These are phyloP conservation scores for Coemansia sp. DNA, from an alignment of 192 early-diverging fungal genomes.

Conservation along the genomic window DNA sequence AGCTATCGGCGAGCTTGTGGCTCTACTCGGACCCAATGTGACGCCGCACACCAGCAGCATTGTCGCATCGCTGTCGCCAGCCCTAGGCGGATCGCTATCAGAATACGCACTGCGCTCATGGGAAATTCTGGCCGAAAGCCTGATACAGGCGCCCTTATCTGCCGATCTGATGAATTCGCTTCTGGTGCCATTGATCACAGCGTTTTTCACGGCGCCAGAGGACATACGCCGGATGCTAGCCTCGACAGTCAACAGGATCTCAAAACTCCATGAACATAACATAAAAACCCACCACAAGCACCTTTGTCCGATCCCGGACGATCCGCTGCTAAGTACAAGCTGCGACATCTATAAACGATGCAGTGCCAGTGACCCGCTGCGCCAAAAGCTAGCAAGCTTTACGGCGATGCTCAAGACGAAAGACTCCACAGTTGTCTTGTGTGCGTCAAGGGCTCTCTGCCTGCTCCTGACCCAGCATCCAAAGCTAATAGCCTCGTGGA, in stretches of 20 bases:
- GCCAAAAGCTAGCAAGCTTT: constrained; percentile 18
- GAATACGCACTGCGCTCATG: constrained; percentile 29
- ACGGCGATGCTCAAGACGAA: constrained; percentile 31
- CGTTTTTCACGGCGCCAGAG: constrained; percentile 18
- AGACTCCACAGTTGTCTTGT: constrained; percentile 39
- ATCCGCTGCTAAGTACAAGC: constrained; percentile 37
- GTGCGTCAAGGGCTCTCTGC: constrained; percentile 37
- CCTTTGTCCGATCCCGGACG: constrained; percentile 47
- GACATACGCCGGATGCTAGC: constrained; percentile 15
- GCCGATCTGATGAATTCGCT: constrained; percentile 48
- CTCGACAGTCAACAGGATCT: constrained; percentile 22
- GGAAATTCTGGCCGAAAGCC: constrained; percentile 35
- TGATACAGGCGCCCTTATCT: constrained; percentile 18
- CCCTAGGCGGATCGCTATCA: constrained; percentile 25
- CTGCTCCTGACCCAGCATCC: constrained; percentile 22
- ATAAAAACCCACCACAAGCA: constrained; percentile 16
- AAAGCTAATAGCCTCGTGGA: constrained; percentile 31
- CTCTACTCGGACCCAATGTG: constrained; percentile 26
- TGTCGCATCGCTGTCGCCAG: constrained; percentile 42
- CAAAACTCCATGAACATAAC: constrained; percentile 15
- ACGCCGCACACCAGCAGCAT: constrained; percentile 39
- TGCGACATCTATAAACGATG: constrained; percentile 16
- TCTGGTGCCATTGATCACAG: constrained; percentile 37
- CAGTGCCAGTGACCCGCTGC: constrained; percentile 5
- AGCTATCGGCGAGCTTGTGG: constrained; percentile 40